Conservation (phyloP, 495 filamentous ascomycete species). For the Amniculicola lignicola region DNA sequence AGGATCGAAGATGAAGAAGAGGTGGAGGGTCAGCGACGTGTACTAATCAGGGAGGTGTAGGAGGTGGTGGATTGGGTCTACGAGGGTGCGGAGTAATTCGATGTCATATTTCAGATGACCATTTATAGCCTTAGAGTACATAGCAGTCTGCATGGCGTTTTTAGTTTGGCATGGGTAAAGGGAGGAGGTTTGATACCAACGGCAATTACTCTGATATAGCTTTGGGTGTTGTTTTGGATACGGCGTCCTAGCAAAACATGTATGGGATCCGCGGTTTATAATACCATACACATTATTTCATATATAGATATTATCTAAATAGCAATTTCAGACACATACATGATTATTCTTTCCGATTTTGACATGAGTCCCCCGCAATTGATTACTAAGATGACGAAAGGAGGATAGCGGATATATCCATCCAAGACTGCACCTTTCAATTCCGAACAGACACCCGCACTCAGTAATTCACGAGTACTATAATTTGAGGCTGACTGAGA, state of each 20-base stretch:
- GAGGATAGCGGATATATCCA: no score
- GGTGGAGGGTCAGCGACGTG: not conserved
- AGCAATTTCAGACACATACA: no score
- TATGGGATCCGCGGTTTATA: not conserved
- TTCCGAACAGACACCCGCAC: not conserved
- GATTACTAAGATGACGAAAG: no score
- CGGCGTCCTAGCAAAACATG: not conserved
- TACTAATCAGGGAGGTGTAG: no score
- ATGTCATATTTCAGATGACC: not conserved
- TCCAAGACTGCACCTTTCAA: not conserved
- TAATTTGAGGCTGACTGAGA: no score
- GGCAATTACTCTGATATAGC: not conserved
- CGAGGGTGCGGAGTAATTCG: not conserved
- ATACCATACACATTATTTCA: not conserved
- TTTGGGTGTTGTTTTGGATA: not conserved
- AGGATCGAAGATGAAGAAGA: conserved; percentile 13
- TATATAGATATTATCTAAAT: not conserved
- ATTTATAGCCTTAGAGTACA: not conserved
- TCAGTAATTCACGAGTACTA: no score
- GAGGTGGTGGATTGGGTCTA: no score
- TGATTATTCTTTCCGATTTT: no score
- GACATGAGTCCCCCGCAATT: no score
- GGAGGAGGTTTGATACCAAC: not conserved
- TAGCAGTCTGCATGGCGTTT: not conserved
- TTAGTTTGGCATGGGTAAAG: not conserved